Evolutionary conservation across 306 rosid species (phyloP).

Genomic region (Lotus japonicus): DNA sequence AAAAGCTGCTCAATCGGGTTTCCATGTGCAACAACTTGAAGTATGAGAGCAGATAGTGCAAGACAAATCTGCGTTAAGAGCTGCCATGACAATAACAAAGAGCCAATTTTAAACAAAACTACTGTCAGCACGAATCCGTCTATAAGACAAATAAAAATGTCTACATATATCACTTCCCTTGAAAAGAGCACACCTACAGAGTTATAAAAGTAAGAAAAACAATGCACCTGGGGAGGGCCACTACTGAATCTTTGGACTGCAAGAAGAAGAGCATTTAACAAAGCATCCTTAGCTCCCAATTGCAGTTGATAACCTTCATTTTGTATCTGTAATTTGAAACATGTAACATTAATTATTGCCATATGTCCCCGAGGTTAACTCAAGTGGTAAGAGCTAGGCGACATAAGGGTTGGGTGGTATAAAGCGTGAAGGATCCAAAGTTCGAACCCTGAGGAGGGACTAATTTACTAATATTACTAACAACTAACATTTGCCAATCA

Average conservation of each 20-base stretch:
- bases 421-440: too few relatives aligned
- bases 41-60: conserved; percentile 84
- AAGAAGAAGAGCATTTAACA: conserved; percentile 81
- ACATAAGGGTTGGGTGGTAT: too few relatives aligned
- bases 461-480: too few relatives aligned
- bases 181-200: not conserved
- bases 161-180: not conserved
- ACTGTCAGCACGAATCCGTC: not conserved
- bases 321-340: conserved; percentile 61
- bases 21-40: conserved; percentile 70
- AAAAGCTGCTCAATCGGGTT: conserved; percentile 88
- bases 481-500: too few relatives aligned
- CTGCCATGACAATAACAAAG: conserved; percentile 42
- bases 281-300: conserved; percentile 71
- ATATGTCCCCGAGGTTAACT: too few relatives aligned
- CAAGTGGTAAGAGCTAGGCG: too few relatives aligned
- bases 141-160: not conserved
- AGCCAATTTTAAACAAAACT: conserved; percentile 12
- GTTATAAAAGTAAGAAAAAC: not conserved
- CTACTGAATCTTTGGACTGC: conserved; percentile 75
- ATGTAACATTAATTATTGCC: not conserved
- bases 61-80: conserved; percentile 96
- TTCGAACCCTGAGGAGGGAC: too few relatives aligned
- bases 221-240: conserved; percentile 87
- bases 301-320: conserved; percentile 67